These are phyloP conservation scores for Fraxinus platypoda DNA, from an alignment of 305 asterid species.

Conservation along the genomic window DNA sequence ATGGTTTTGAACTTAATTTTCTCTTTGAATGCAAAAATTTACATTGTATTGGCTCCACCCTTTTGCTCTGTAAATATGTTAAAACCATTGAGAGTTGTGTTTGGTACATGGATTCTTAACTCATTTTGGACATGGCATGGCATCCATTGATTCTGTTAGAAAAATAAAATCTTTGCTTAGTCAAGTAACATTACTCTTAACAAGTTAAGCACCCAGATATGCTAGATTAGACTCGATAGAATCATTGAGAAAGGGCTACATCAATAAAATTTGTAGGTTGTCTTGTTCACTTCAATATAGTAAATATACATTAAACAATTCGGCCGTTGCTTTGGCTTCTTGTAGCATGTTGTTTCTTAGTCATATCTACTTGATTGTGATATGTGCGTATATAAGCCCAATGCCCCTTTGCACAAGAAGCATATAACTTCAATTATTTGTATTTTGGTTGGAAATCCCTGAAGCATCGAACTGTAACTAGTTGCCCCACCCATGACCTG, in stretches of 20 bases:
- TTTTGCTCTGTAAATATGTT: background rate
- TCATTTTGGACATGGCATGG: background rate
- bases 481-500: background rate
- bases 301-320: background rate
- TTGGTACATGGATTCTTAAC: background rate
- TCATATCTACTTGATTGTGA: constrained; percentile 19
- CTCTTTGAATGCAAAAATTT: background rate
- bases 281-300: background rate
- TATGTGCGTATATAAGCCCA: background rate
- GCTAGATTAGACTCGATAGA: background rate
- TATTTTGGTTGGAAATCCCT: background rate
- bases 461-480: background rate
- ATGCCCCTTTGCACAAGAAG: background rate
- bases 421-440: background rate
- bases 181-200: background rate
- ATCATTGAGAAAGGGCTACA: background rate
- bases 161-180: background rate
- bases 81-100: background rate
- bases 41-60: background rate
- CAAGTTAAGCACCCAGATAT: background rate
- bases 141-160: background rate
- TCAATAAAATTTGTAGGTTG: background rate
- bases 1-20: background rate
- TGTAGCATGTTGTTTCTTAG: constrained; percentile 10
- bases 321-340: background rate